Conservation (phyloP, 2,329 filamentous ascomycete genomes). For the Cercospora berteroae region DNA sequence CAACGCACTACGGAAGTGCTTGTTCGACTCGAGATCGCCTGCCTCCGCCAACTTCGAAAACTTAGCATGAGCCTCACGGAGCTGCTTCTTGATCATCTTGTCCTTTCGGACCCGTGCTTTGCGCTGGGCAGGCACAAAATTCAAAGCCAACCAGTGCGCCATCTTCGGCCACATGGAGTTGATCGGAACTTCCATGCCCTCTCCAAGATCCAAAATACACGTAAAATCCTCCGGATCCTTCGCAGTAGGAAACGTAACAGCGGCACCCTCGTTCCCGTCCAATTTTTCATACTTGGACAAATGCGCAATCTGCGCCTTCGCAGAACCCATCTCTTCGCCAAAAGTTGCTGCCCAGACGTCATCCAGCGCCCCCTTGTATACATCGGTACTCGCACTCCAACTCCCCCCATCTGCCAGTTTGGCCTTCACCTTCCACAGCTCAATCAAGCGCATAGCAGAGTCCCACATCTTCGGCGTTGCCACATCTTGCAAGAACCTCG, state of each 20-base stretch:
- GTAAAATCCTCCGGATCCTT: constrained; percentile 26
- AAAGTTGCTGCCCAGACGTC: constrained; percentile 42
- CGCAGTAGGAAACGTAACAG: constrained; percentile 24
- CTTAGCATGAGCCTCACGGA: constrained; percentile 37
- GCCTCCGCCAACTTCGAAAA: constrained; percentile 29
- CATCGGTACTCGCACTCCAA: constrained; percentile 39
- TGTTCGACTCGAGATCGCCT: constrained; percentile 32
- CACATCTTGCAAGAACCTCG: constrained; percentile 32
- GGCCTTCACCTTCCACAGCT: constrained; percentile 37
- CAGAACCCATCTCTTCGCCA: constrained; percentile 39
- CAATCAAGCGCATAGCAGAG: constrained; percentile 28
- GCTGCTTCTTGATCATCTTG: constrained; percentile 36
- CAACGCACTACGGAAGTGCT: constrained; percentile 27
- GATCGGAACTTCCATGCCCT: constrained; percentile 26
- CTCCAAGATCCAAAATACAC: constrained; percentile 26
- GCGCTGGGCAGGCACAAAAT: constrained; percentile 12
- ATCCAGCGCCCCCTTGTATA: constrained; percentile 41
- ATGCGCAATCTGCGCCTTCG: constrained; percentile 7
- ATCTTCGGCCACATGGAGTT: constrained; percentile 27
- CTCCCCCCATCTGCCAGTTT: constrained; percentile 33
- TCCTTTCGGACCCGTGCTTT: constrained; percentile 28
- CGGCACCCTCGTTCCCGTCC: constrained; percentile 3
- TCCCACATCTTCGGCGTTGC: constrained; percentile 33
- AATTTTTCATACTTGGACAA: constrained; percentile 15
- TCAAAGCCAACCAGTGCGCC: constrained; percentile 28